These are phyloP conservation scores for Clarireedia hainanense DNA, from an alignment of 2,329 filamentous ascomycete genomes.

Conservation along the genomic window DNA sequence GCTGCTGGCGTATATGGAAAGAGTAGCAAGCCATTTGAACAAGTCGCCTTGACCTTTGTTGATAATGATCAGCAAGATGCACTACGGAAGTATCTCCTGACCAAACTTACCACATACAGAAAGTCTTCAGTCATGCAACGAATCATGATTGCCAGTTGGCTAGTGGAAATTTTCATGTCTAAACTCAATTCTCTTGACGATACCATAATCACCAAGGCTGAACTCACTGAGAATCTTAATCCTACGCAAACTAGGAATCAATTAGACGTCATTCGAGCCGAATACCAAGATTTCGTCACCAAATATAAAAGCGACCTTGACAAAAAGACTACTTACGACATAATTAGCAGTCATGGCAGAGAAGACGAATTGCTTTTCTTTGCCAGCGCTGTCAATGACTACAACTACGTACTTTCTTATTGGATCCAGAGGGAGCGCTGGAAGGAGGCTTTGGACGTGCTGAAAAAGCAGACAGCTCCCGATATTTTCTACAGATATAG, in stretches of 20 bases:
- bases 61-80: constrained; percentile 87
- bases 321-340: constrained; percentile 85
- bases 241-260: constrained; percentile 64
- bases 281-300: constrained; percentile 82
- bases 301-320: constrained; percentile 85
- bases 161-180: constrained; percentile 94
- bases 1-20: constrained; percentile 87
- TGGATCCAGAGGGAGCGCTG: constrained; percentile 96
- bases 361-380: constrained; percentile 91
- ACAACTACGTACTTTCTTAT: constrained; percentile 90
- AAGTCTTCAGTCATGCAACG: constrained; percentile 85
- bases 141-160: constrained; percentile 91
- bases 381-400: constrained; percentile 81
- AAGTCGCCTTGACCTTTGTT: constrained; percentile 85
- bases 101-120: constrained; percentile 74
- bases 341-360: constrained; percentile 89
- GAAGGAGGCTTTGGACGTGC: constrained; percentile 74
- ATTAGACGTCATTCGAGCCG: constrained; percentile 60
- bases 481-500: constrained; percentile 96
- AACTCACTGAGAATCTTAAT: constrained; percentile 65
- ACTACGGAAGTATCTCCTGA: constrained; percentile 77
- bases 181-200: constrained; percentile 94
- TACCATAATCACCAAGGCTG: constrained; percentile 81
- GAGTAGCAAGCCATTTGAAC: constrained; percentile 94
- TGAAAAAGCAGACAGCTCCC: constrained; percentile 87